Conservation (phyloP, 1,284 basidiomycete species). For the Ceratobasidium sp. region DNA sequence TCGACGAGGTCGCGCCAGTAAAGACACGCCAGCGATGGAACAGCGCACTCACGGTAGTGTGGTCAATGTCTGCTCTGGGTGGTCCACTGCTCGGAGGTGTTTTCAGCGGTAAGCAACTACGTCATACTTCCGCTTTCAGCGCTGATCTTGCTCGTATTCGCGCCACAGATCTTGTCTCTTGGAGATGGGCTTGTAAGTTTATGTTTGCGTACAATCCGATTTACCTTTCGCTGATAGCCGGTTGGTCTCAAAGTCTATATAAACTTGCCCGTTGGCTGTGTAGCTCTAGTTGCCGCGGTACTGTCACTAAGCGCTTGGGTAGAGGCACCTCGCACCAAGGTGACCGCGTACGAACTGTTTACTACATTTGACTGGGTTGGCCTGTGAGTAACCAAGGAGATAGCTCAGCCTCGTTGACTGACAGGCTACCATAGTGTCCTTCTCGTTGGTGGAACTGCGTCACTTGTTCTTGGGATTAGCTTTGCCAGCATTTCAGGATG, state of each 20-base stretch:
- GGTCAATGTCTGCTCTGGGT: constrained; percentile 82
- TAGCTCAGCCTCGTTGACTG: neutral
- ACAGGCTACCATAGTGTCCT: constrained; percentile 61
- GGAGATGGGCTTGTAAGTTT: constrained; percentile 83
- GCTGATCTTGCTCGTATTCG: constrained; percentile 2
- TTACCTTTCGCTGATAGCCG: constrained; percentile 36
- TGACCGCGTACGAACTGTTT: constrained; percentile 11
- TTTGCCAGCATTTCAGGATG: constrained; percentile 73
- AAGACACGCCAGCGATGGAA: constrained; percentile 79
- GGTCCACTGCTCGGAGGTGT: constrained; percentile 80
- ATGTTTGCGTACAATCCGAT: constrained; percentile 39
- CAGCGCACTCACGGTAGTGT: constrained; percentile 80
- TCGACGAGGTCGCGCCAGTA: constrained; percentile 77
- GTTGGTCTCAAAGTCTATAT: constrained; percentile 70
- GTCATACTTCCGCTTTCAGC: constrained; percentile 22
- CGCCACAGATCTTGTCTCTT: constrained; percentile 55
- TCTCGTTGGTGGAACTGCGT: constrained; percentile 78
- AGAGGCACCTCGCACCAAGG: constrained; percentile 32
- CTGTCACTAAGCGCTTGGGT: constrained; percentile 62
- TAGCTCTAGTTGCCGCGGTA: constrained; percentile 67
- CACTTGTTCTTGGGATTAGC: constrained; percentile 79
- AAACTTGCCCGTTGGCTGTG: constrained; percentile 76
- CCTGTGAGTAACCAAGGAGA: constrained; percentile 62
- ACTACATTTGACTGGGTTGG: constrained; percentile 76
- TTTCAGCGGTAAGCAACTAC: constrained; percentile 70